These are phyloP conservation scores for Endogone sp. DNA, from an alignment of 192 early-diverging fungal genomes.

Conservation along the genomic window DNA sequence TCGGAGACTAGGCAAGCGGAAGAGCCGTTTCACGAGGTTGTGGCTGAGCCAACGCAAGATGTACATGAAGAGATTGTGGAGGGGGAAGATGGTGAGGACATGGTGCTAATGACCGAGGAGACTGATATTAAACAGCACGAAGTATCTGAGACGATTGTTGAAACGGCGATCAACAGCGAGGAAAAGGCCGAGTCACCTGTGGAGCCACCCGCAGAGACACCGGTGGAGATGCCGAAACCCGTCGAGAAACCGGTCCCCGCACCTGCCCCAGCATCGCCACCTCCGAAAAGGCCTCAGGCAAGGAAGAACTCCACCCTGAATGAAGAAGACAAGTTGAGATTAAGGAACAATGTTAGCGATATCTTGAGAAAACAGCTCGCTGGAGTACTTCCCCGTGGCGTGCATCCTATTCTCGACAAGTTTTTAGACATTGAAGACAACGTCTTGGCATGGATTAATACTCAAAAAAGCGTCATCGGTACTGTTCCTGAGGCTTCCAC, in stretches of 20 bases:
- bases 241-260: slow-evolving; percentile 3
- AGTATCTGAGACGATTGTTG: neutral
- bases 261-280: slow-evolving; percentile 4
- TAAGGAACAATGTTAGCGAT: slow-evolving; percentile 22
- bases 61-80: neutral
- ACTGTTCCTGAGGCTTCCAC: slow-evolving; percentile 18
- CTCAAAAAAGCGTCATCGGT: slow-evolving; percentile 11
- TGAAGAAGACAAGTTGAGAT: slow-evolving; percentile 25
- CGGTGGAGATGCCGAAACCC: neutral
- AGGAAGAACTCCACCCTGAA: slow-evolving; percentile 18
- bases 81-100: neutral
- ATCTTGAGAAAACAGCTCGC: slow-evolving; percentile 26
- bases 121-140: neutral
- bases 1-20: neutral
- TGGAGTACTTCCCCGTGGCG: slow-evolving; percentile 27
- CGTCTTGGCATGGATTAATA: slow-evolving; percentile 22
- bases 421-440: slow-evolving; percentile 23
- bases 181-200: too few species aligned
- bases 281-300: slow-evolving; percentile 8
- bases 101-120: neutral
- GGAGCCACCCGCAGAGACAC: neutral
- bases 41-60: neutral
- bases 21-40: neutral
- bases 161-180: too few species aligned
- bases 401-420: slow-evolving; percentile 25